Conservation (phyloP, 768 basidiomycete genomes). For the Phylloporus scabripes region DNA sequence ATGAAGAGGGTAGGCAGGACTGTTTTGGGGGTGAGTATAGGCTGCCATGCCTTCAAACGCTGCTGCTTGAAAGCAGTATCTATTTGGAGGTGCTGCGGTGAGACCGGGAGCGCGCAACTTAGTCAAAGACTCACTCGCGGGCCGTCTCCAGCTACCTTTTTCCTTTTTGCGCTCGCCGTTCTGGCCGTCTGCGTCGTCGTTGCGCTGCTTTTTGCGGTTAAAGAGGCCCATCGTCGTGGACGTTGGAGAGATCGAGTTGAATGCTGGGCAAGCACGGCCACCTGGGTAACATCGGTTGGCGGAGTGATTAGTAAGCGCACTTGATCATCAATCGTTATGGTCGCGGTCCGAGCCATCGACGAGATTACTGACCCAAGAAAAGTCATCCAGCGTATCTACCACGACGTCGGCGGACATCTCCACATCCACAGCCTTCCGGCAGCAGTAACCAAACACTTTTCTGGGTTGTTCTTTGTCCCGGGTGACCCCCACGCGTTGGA, state of each 20-base stretch:
- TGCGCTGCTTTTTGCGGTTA: constrained; percentile 44
- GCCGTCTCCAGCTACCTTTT: constrained; percentile 76
- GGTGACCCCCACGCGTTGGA: constrained; percentile 25
- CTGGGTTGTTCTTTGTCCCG: constrained; percentile 35
- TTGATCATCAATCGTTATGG: constrained; percentile 43
- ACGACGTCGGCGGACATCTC: constrained; percentile 24
- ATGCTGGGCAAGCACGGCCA: constrained; percentile 10
- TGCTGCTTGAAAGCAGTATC: constrained; percentile 99
- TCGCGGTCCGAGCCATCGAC: constrained; percentile 44
- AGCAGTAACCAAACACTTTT: constrained; percentile 44
- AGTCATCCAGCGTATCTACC: constrained; percentile 48
- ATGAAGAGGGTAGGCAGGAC: constrained; percentile 96
- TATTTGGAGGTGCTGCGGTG: constrained; percentile 29
- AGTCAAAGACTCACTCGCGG: constrained; percentile 60
- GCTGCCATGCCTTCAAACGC: constrained; percentile 99
- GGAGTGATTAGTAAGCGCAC: constrained; percentile 13
- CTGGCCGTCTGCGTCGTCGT: constrained; percentile 34
- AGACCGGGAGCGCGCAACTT: constrained; percentile 4
- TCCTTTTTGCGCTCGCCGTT: constrained; percentile 62
- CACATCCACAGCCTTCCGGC: constrained; percentile 30
- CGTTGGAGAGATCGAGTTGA: not conserved
- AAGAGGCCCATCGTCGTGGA: constrained; percentile 48
- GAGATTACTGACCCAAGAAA: constrained; percentile 46
- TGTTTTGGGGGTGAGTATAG: constrained; percentile 95
- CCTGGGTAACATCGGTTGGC: not conserved